These are phyloP conservation scores for Xylaria arbuscula DNA, from an alignment of 2,329 filamentous ascomycete genomes.

Conservation along the genomic window DNA sequence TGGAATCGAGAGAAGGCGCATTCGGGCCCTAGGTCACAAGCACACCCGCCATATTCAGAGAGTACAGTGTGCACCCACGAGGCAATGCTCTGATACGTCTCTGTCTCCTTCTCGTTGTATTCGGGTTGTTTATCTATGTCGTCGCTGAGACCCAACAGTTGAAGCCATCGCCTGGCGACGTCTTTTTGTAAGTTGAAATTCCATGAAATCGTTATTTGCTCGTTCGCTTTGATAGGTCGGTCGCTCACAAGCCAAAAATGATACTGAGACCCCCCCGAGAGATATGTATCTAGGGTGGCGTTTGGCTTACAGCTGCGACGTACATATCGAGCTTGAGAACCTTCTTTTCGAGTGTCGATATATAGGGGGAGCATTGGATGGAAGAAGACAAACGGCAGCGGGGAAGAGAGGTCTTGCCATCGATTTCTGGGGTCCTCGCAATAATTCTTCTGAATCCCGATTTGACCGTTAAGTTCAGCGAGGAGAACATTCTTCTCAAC, in stretches of 20 bases:
- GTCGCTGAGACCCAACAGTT: slow-evolving; percentile 71
- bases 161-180: slow-evolving; percentile 64
- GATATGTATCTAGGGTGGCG: slow-evolving; percentile 84
- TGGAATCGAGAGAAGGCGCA: slow-evolving; percentile 74
- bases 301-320: slow-evolving; percentile 93
- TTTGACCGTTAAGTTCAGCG: slow-evolving; percentile 80
- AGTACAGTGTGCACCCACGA: slow-evolving; percentile 76
- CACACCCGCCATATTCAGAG: slow-evolving; percentile 83
- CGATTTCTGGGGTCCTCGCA: slow-evolving; percentile 73
- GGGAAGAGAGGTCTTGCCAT: slow-evolving; percentile 73
- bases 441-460: slow-evolving; percentile 79
- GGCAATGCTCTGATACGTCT: slow-evolving; percentile 67
- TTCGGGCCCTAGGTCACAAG: slow-evolving; percentile 72
- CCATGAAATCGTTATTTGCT: slow-evolving; percentile 74
- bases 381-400: slow-evolving; percentile 84
- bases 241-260: slow-evolving; percentile 94
- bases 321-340: slow-evolving; percentile 87
- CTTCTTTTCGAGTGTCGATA: slow-evolving; percentile 87
- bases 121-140: slow-evolving; percentile 63
- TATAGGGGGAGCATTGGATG: slow-evolving; percentile 89
- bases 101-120: slow-evolving; percentile 66
- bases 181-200: slow-evolving; percentile 73
- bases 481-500: slow-evolving; percentile 68
- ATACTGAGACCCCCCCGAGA: slow-evolving; percentile 81
- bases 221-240: slow-evolving; percentile 73